Evolutionary conservation across 139 green algal genomes (phyloP), one percentile per base, ranked within the genome.

Genomic region (Chlorella sp.): DNA sequence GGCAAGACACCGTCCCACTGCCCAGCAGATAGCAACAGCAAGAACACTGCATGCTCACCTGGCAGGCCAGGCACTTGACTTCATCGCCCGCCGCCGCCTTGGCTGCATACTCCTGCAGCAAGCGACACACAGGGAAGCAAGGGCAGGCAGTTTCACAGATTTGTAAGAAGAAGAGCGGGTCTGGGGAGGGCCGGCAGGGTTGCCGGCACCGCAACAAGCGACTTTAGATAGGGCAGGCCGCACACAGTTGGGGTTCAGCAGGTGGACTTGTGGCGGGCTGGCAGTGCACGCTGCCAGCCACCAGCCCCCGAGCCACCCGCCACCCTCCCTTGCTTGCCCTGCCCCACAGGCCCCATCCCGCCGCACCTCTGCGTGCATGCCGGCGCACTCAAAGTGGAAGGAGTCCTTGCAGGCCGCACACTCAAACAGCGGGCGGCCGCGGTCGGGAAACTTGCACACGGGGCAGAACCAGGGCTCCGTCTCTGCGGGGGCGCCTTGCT

Each of bases 331-430:
- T 30, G 30, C 30, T 71, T 11, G 15, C 39, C 80, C 42, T 36
- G 30, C 39, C 80, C 39, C 48, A 22, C 14, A 7, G 9, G 42
- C 61, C 83, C n/a, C 83, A 14, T 21, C 4, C 69, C 1, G 11
- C 16, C 83, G 12, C 71, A 93, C 93, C 89, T 95, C 86, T 16
- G 80, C 61, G n/a, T 89, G 90, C 64, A 88, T 90, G 78, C 90
- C 91, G 12, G 90, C 84, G 73, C 94, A 96, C 42, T 88, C 86
- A 60, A 91, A 89, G 80, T 96, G 94, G 69, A 92, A 94, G 86
- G 91, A 94, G 37, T 86, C 57, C 57, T 91, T 88, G 90, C 94
- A 96, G 75, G n/a, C n/a, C 60, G 88, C 92, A 75, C 94, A 96
- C 53, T 83, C 57, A 48, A 93, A 53, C 32, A 93, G 83, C 40